These are phyloP conservation scores for Coemansia brasiliensis DNA, from an alignment of 192 early-diverging fungal genomes.

Conservation along the genomic window DNA sequence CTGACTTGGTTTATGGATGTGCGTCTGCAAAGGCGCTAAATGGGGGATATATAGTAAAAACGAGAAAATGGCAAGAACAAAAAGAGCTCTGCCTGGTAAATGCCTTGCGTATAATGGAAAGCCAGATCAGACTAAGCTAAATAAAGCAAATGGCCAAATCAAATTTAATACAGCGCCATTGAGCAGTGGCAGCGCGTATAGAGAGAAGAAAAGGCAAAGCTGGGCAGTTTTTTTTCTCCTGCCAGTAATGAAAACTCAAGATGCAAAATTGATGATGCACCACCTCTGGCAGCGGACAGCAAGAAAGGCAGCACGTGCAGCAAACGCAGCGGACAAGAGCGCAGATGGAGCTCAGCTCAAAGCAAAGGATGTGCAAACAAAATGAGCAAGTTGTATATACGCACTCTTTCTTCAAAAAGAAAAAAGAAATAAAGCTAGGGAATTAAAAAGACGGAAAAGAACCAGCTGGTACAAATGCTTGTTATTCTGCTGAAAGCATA, in stretches of 20 bases:
- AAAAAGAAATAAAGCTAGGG: not conserved
- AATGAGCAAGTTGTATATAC: not conserved
- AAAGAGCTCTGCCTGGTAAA: not conserved
- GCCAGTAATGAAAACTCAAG: not conserved
- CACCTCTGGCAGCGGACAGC: not conserved
- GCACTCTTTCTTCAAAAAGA: constrained; percentile 2
- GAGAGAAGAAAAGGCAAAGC: no score
- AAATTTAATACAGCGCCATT: no score
- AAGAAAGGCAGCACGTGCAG: constrained; percentile 1
- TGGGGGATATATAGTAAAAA: not conserved
- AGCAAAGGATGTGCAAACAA: no score
- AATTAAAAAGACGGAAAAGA: not conserved
- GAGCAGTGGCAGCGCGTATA: no score
- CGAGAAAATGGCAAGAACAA: not conserved
- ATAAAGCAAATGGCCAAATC: not conserved
- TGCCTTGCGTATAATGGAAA: not conserved
- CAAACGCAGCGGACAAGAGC: not conserved
- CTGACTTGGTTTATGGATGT: not conserved
- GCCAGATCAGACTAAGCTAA: constrained; percentile 4
- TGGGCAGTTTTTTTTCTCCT: no score
- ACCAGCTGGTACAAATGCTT: not conserved
- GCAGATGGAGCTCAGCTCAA: not conserved
- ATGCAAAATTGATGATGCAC: not conserved
- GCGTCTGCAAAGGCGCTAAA: constrained; percentile 2
- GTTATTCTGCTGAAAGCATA: constrained; percentile 2